These are phyloP conservation scores for Blastocystis sp. DNA, from an alignment of 352 stramenopile genomes.

Conservation along the genomic window DNA sequence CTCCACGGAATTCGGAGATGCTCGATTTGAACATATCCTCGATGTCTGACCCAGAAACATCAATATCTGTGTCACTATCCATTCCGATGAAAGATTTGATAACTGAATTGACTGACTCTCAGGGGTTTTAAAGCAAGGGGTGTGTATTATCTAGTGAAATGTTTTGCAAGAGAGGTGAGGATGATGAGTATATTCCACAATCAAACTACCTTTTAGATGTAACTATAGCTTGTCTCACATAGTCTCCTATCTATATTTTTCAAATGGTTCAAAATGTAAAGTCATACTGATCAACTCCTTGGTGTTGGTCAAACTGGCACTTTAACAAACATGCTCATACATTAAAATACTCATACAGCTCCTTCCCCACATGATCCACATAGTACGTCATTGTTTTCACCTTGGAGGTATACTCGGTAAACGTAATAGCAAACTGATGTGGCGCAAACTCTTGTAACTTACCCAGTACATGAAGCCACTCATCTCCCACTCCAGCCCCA, in stretches of 20 bases:
- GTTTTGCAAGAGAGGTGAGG: too few relatives aligned
- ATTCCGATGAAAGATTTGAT: not conserved
- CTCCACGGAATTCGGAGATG: not conserved
- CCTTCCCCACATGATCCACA: not conserved
- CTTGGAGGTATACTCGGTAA: not conserved
- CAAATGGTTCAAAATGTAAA: not conserved
- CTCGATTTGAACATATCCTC: conserved; percentile 22
- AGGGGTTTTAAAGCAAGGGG: too few relatives aligned
- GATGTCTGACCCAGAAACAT: conserved; percentile 52
- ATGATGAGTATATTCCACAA: too few relatives aligned
- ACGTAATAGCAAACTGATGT: conserved; percentile 9
- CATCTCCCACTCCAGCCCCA: not conserved
- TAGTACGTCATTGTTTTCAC: not conserved
- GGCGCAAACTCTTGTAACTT: not conserved
- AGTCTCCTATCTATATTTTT: too few relatives aligned
- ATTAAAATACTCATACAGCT: not conserved
- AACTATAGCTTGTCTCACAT: too few relatives aligned
- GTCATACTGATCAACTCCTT: not conserved
- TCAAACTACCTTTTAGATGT: too few relatives aligned
- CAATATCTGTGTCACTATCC: conserved; percentile 34
- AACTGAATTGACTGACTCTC: too few relatives aligned
- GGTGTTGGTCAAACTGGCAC: not conserved
- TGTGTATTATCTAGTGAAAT: too few relatives aligned
- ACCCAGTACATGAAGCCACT: not conserved
- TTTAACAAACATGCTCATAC: not conserved